These are phyloP conservation scores for Dothistroma pini DNA, from an alignment of 2,329 filamentous ascomycete genomes.

Conservation along the genomic window DNA sequence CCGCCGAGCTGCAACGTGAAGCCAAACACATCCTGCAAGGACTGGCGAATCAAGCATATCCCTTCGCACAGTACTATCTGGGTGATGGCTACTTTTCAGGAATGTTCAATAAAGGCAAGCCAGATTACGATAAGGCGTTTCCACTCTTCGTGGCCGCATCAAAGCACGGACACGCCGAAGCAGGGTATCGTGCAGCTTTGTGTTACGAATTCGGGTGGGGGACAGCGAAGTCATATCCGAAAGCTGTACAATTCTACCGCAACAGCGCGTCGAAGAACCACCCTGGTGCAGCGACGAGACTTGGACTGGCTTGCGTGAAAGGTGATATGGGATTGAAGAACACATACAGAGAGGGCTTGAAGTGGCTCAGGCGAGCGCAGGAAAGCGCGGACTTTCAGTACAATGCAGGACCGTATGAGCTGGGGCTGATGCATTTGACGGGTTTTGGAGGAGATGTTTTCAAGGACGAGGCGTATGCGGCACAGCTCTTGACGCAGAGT, in stretches of 20 bases:
- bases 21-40: constrained; percentile 85
- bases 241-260: constrained; percentile 90
- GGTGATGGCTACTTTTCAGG: constrained; percentile 92
- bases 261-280: constrained; percentile 90
- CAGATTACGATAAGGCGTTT: constrained; percentile 88
- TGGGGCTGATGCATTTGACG: constrained; percentile 81
- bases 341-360: constrained; percentile 84
- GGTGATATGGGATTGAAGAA: constrained; percentile 78
- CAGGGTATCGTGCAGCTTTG: constrained; percentile 84
- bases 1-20: constrained; percentile 71
- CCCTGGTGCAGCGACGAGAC: constrained; percentile 87
- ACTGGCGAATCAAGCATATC: constrained; percentile 81
- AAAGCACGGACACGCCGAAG: constrained; percentile 96
- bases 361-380: constrained; percentile 91
- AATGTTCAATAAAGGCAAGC: constrained; percentile 89
- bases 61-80: constrained; percentile 97
- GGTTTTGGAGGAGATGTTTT: constrained; percentile 96
- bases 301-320: constrained; percentile 84
- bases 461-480: constrained; percentile 82
- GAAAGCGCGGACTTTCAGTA: constrained; percentile 90
- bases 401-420: constrained; percentile 86
- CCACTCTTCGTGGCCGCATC: constrained; percentile 88
- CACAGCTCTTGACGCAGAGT: constrained; percentile 89
- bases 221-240: constrained; percentile 80
- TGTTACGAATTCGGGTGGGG: constrained; percentile 99